These are phyloP conservation scores for Cryptosporidium parvum DNA, from an alignment of 169 alveolate species.

Conservation along the genomic window DNA sequence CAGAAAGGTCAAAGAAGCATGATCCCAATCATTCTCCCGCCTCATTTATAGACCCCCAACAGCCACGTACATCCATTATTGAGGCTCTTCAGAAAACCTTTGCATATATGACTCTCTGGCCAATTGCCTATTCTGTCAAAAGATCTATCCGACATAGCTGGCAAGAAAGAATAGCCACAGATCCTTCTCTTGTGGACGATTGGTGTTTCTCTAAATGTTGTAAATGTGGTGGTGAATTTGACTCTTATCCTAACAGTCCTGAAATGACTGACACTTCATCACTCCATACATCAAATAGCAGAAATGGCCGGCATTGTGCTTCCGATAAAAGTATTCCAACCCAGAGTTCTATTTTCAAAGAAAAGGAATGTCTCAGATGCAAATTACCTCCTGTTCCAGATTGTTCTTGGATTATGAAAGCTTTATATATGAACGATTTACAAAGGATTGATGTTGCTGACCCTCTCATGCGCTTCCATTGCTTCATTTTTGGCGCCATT, in stretches of 20 bases:
- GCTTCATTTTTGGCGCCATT: slow-evolving; percentile 81
- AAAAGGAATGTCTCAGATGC: slow-evolving; percentile 36
- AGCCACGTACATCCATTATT: slow-evolving; percentile 76
- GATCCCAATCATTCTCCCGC: not conserved
- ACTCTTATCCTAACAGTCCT: not conserved
- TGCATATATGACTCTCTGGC: slow-evolving; percentile 89
- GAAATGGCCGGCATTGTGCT: not conserved
- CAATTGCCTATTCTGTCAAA: slow-evolving; percentile 81
- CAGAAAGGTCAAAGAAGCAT: slow-evolving; percentile 39
- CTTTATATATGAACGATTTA: slow-evolving; percentile 85
- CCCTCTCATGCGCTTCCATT: slow-evolving; percentile 84
- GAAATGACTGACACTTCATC: not conserved
- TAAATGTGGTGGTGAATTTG: slow-evolving; percentile 72
- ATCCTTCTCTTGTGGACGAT: slow-evolving; percentile 37
- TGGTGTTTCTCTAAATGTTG: slow-evolving; percentile 78
- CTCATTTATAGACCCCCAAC: not conserved
- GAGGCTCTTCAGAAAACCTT: slow-evolving; percentile 87
- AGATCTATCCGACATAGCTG: slow-evolving; percentile 64
- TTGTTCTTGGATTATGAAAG: slow-evolving; percentile 79
- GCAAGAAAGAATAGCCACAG: slow-evolving; percentile 66
- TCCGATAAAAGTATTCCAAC: not conserved
- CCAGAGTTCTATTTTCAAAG: not conserved
- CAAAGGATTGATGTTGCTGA: slow-evolving; percentile 85
- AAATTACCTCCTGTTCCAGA: slow-evolving; percentile 82
- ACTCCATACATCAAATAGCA: not conserved